Conservation (phyloP, 1,284 basidiomycete genomes). For the Filobasidium uniguttulatum region DNA sequence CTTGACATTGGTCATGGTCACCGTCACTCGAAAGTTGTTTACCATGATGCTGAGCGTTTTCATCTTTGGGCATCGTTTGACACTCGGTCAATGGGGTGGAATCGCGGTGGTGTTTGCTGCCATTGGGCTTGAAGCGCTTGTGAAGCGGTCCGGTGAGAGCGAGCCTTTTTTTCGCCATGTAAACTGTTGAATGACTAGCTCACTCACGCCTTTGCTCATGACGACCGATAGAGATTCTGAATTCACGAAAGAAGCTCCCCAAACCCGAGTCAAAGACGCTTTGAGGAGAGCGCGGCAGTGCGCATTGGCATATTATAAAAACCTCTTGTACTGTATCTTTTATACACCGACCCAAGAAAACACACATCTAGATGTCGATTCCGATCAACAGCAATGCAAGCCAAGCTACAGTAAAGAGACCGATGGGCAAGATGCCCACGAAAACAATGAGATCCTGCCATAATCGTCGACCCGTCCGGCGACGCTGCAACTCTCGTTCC, state of each 20-base stretch:
- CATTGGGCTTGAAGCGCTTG: slow-evolving; percentile 81
- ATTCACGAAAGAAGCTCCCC: not conserved
- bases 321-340: too few species aligned
- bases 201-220: too few species aligned
- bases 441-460: slow-evolving; percentile 40
- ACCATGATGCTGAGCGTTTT: slow-evolving; percentile 94
- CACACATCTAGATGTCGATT: not conserved
- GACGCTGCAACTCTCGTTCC: slow-evolving; percentile 36
- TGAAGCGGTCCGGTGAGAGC: slow-evolving; percentile 65
- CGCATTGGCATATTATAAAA: too few species aligned
- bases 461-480: slow-evolving; percentile 31
- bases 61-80: slow-evolving; percentile 78
- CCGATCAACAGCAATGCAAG: not conserved
- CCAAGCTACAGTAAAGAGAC: slow-evolving; percentile 28
- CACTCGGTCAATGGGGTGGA: slow-evolving; percentile 77
- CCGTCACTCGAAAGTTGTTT: slow-evolving; percentile 92
- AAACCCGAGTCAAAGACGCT: too few species aligned
- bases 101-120: slow-evolving; percentile 81
- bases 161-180: too few species aligned
- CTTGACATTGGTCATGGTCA: slow-evolving; percentile 83
- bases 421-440: slow-evolving; percentile 35
- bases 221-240: too few species aligned
- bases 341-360: too few species aligned
- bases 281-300: too few species aligned
- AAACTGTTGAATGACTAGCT: too few species aligned